A percentile compares a stretch with the other conserved stretches of the same genome.
Evolutionary conservation across 208 protist genomes (phyloP).

Genomic region (Leishmania braziliensis): DNA sequence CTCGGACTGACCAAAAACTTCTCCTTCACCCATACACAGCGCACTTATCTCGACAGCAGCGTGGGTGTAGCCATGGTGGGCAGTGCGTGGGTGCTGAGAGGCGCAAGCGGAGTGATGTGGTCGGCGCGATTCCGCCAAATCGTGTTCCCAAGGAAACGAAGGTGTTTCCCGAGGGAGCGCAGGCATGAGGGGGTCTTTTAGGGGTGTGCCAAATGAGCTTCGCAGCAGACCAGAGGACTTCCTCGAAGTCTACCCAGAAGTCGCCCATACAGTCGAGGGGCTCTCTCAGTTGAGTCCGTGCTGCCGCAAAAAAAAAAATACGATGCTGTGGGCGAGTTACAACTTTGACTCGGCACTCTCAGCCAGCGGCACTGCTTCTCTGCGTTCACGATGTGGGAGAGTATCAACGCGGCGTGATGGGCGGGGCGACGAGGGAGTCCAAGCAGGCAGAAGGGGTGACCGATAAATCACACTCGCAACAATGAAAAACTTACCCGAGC

Average conservation of each 20-base stretch:
- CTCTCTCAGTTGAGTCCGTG: slow-evolving; percentile 6
- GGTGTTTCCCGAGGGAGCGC: slow-evolving; percentile 34
- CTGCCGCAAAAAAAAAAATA: too few relatives aligned
- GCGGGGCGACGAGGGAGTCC: too few relatives aligned
- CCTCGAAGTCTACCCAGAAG: slow-evolving; percentile 72
- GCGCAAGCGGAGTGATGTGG: too few relatives aligned
- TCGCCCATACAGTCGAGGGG: slow-evolving; percentile 35
- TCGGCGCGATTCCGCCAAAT: slow-evolving; percentile 43
- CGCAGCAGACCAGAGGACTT: slow-evolving; percentile 59
- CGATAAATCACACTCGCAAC: too few relatives aligned
- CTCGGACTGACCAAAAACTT: slow-evolving; percentile 18
- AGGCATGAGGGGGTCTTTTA: slow-evolving; percentile 47
- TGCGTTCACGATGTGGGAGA: too few relatives aligned
- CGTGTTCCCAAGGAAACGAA: slow-evolving; percentile 78
- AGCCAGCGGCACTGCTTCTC: too few relatives aligned
- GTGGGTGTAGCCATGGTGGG: slow-evolving; percentile 40
- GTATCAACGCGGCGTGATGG: too few relatives aligned
- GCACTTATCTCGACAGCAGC: slow-evolving; percentile 66
- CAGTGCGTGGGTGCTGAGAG: slow-evolving; percentile 44
- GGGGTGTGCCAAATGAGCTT: slow-evolving; percentile 44
- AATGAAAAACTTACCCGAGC: too few relatives aligned
- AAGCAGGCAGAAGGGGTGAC: too few relatives aligned
- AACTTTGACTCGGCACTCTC: too few relatives aligned
- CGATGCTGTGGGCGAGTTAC: too few relatives aligned
- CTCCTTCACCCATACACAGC: slow-evolving; percentile 34